Evolutionary conservation across 495 filamentous ascomycete species (phyloP).

Genomic region (Pyronema omphalodes): DNA sequence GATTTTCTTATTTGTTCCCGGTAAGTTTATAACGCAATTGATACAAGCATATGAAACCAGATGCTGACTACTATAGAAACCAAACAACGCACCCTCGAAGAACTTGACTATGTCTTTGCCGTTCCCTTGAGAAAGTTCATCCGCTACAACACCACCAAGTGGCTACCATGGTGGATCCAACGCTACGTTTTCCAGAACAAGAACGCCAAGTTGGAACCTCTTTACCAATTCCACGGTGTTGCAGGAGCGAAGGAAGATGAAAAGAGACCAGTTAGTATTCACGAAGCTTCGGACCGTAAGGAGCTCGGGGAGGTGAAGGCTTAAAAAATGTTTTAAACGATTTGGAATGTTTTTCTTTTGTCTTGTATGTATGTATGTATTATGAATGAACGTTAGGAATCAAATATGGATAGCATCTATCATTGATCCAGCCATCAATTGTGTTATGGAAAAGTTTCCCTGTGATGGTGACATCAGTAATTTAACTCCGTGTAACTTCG

Average conservation of each 20-base stretch:
- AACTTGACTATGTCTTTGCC: constrained; percentile 58
- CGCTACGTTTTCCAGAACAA: constrained; percentile 43
- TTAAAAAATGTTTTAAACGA: background rate
- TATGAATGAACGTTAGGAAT: too few relatives aligned
- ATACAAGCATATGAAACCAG: constrained; percentile 23
- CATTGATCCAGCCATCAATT: too few relatives aligned
- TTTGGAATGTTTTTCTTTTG: background rate
- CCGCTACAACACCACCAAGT: constrained; percentile 42
- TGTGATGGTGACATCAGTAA: too few relatives aligned
- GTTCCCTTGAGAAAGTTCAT: constrained; percentile 47
- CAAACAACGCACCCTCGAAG: constrained; percentile 56
- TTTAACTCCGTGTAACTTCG: too few relatives aligned
- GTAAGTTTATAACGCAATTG: constrained; percentile 59
- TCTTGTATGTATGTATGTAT: too few relatives aligned
- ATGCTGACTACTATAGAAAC: constrained; percentile 55
- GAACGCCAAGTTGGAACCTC: constrained; percentile 36
- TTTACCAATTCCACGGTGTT: constrained; percentile 37
- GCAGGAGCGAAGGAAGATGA: background rate
- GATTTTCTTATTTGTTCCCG: constrained; percentile 60
- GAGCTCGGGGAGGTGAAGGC: background rate
- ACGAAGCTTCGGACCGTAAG: background rate
- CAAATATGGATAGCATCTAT: too few relatives aligned
- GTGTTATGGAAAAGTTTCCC: too few relatives aligned
- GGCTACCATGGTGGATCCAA: constrained; percentile 52
- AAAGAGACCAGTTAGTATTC: background rate